Evolutionary conservation across 2,329 filamentous ascomycete species (phyloP).

Genomic region (Xylariaceae sp.): DNA sequence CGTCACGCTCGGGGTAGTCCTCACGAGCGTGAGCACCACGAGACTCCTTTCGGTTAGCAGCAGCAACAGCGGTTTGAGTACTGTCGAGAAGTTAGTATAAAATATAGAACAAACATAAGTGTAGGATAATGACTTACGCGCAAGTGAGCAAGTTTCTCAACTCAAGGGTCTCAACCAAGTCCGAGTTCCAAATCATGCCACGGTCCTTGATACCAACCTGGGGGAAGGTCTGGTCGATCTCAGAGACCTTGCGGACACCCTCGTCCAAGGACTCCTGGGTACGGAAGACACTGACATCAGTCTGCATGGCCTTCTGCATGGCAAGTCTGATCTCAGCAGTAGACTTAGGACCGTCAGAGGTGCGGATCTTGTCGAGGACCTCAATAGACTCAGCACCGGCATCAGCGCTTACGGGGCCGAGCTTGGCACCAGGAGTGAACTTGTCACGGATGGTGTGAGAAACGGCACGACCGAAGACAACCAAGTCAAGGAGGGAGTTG

Average conservation of each 20-base stretch:
- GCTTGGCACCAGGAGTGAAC: constrained; percentile 75
- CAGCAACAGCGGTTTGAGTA: constrained; percentile 84
- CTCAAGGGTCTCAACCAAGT: constrained; percentile 93
- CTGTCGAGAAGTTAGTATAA: constrained; percentile 36
- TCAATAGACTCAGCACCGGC: constrained; percentile 83
- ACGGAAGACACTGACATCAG: constrained; percentile 93
- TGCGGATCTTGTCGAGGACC: constrained; percentile 80
- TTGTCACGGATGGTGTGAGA: constrained; percentile 96
- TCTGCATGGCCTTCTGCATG: constrained; percentile 99
- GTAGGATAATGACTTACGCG: constrained; percentile 56
- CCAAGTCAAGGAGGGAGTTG: constrained; percentile 95
- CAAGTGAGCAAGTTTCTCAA: constrained; percentile 93
- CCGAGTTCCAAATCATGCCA: constrained; percentile 99
- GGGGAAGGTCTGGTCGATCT: constrained; percentile 73
- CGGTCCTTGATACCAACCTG: constrained; percentile 94
- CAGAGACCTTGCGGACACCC: constrained; percentile 80
- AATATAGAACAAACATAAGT: constrained; percentile 27
- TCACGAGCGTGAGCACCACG: constrained; percentile 95
- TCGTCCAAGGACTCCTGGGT: constrained; percentile 91
- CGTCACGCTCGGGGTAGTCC: constrained; percentile 92
- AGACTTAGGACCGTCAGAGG: constrained; percentile 74
- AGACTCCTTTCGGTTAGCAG: constrained; percentile 93
- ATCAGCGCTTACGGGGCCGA: constrained; percentile 75
- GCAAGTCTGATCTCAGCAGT: constrained; percentile 82
- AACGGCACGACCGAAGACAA: constrained; percentile 96